Base-by-base conservation (phyloP, 1,284 basidiomycete genomes). In the Gymnopus androsaceus region DNA sequence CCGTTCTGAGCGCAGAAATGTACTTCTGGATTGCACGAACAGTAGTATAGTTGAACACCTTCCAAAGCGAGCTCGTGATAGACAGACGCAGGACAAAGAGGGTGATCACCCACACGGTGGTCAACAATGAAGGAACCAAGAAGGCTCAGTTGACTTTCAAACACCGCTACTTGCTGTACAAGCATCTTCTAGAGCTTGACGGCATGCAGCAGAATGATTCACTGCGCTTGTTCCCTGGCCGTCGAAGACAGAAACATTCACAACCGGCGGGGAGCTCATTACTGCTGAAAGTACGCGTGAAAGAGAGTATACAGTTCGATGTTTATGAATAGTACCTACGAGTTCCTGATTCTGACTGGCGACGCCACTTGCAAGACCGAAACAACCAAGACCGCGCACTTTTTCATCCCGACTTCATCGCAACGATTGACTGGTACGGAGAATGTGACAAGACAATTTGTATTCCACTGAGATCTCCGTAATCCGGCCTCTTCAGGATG, bases 11-110 rank as follows among this genome's bases (percentile, higher is more conserved):
- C n/a, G 30, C 34, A 1, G 59, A 55, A 23, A 76, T 54, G 58
- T 70, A 71, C 4, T 62, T 55, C 56, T 74, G 68, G 14, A 75
- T 56, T 0, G 72, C 66, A 6, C 67, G 66, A 3, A 72, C 61
- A 2, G 74, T 79, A 1, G 63, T 62, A 53, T 69, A 77, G 67
- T 27, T 69, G 61, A n/a, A 81, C 69, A 0, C 77, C 78, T 7
- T 78, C 74, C 23, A 80, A 67, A 1, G 74, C 79, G 41, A 84
- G 75, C 60, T 88, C 86, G 17, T 83, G 64, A 60, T 87, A 88
- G 2, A 88, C 77, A 0, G 85, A 88, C 1, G 84, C 87, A 4
- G 88, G 87, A 61, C 86, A 90, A 0, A 90, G 73, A 0, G 83
- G 72, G 31, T 75, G 63, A 2, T 77, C 81, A 15, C 76, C 78